These are phyloP conservation scores for Colletotrichum chrysophilum DNA, from an alignment of 2,329 filamentous ascomycete species.

Conservation along the genomic window DNA sequence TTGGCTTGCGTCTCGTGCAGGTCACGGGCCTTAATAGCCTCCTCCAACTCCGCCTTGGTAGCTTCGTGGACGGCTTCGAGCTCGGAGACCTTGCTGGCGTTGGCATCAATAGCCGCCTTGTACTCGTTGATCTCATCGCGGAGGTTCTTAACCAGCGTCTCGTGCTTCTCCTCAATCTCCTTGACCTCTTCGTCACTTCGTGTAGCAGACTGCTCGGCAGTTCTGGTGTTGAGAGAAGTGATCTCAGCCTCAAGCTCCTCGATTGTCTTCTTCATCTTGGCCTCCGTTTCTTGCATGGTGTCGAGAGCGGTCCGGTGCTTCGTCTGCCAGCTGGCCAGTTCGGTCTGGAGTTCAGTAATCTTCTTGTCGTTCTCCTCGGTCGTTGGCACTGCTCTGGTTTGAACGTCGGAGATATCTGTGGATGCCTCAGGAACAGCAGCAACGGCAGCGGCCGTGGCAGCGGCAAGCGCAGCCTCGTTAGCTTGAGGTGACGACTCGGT, in stretches of 20 bases:
- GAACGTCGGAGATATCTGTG: constrained; percentile 29
- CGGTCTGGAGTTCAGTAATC: constrained; percentile 70
- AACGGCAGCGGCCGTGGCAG: constrained; percentile 4
- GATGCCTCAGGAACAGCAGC: constrained; percentile 17
- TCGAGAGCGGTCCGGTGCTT: constrained; percentile 77
- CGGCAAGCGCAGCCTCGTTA: constrained; percentile 10
- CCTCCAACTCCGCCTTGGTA: constrained; percentile 71
- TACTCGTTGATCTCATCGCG: constrained; percentile 82
- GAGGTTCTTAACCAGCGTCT: constrained; percentile 65
- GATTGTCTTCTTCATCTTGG: constrained; percentile 74
- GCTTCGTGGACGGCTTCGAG: constrained; percentile 75
- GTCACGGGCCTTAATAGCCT: constrained; percentile 66
- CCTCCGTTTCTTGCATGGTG: constrained; percentile 75
- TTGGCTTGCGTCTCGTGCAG: constrained; percentile 50
- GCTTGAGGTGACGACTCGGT: neutral
- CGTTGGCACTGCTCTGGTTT: constrained; percentile 33
- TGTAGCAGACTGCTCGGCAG: constrained; percentile 45
- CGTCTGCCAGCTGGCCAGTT: constrained; percentile 75
- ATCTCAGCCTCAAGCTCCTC: constrained; percentile 71
- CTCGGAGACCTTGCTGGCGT: constrained; percentile 72
- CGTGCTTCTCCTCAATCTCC: constrained; percentile 59
- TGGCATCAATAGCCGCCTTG: constrained; percentile 73
- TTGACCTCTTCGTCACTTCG: constrained; percentile 47
- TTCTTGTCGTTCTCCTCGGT: constrained; percentile 55
- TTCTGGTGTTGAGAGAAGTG: constrained; percentile 57